Evolutionary conservation across 305 asterid species (phyloP), one percentile per base, ranked within the genome.

Genomic region (Fraxinus paxiana): DNA sequence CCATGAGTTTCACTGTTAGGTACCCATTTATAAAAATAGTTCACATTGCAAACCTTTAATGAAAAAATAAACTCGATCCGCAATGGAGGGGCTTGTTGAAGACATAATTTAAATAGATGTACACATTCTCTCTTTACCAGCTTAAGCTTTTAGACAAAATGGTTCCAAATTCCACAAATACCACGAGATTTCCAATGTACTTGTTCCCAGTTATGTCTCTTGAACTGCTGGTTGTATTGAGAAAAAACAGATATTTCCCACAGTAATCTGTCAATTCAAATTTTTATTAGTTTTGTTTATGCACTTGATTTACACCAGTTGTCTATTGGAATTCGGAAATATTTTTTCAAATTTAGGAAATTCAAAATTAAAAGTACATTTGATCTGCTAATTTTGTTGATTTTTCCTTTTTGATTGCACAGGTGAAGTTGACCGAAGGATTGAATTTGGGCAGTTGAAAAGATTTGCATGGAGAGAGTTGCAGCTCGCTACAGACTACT

Each of bases 391-490:
- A 17, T 38, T 10, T 46, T 24, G 37, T 83, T 67, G 41, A 17
- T 56, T 75, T 37, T 75, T 37, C 12, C 51, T 65, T 56, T 56
- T 30, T 43, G 35, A 30, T 54, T 82, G 78, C 18, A 79, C 89
- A 96, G 99, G 99, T 82, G 99, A 96, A 84, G 92, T 91, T 80
- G 99, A 92, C 82, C 84, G 94, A 77, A 88, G 96, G 85, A 92
- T 96, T 46, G 97, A 90, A 85, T 96, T 94, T 41, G 99, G 98
- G 65, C 99, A 96, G 75, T 78, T 96, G 86, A 96, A 88, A 90
- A 96, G 99, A 89, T 94, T 96, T 43, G 51, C 95, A 24, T 96
- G 99, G 99, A 88, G 97, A 84, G 99, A 96, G 78, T 81, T 96
- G 88, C 97, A 96, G 87, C 87, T 92, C 9, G 97, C 99, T 69